Evolutionary conservation across 495 filamentous ascomycete genomes (phyloP), one percentile per base, ranked within the genome.

Genomic region (Aspergillus avenaceus): DNA sequence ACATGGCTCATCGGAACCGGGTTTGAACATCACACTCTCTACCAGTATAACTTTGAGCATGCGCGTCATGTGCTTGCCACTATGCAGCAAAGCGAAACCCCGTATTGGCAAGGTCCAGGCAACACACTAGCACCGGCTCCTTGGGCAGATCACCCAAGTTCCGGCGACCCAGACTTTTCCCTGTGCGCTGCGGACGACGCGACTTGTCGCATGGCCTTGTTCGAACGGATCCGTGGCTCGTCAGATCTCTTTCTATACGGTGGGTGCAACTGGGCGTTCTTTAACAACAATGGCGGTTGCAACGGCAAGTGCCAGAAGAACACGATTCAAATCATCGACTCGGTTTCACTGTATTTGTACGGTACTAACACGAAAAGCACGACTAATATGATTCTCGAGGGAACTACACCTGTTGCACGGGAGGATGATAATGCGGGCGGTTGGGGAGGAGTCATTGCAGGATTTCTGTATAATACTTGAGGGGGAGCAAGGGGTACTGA

Each of bases 401-500:
- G 55, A 8, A 59, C 52, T 28, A 43, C 50, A 34, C 58, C 59
- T 1, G 59, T 74, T 16, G 68, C 61, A 6, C 62, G 53, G 29
- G 61, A 74, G 62, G 48, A 59, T 26, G 65, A 67, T 4, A 81
- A 79, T 50, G 73, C 72, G 1, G 80, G 80, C 21, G 72, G 74
- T 13, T 83, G 80, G 79, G 80, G 79, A 25, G 78, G 76, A n/a
- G 70, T 78, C 52, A 66, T 83, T 56, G 80, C 70, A n/a, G 73
- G 63, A 12, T 70, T 65, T 52, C 42, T 67, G 41, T 56, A 62
- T 28, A 45, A 67, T 43, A 46, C 57, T n/a, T 66, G 52, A 56
- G 24, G 25, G 38, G 4, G 12, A 14, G 42, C 26, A 7, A 26
- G 11, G 9, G 3, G 18, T 14, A 27, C 7, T 27, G 43, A 22